These are phyloP conservation scores for Colletotrichum tabaci DNA, from an alignment of 2,329 filamentous ascomycete species.

Conservation along the genomic window DNA sequence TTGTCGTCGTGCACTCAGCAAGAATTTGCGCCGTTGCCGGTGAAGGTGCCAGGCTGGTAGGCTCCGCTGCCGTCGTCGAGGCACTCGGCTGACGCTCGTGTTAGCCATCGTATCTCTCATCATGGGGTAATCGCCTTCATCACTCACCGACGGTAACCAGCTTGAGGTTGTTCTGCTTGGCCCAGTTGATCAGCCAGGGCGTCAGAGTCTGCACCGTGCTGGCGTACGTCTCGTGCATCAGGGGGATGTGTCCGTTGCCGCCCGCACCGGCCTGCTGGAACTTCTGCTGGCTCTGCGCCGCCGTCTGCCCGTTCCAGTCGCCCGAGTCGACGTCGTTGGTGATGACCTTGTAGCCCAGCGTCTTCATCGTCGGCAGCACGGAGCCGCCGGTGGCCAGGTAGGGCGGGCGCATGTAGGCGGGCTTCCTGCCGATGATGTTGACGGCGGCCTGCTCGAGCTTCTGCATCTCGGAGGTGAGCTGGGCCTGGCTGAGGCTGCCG, in stretches of 20 bases:
- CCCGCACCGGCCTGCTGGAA: slow-evolving; percentile 62
- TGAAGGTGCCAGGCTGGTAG: slow-evolving; percentile 59
- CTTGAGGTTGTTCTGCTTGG: slow-evolving; percentile 61
- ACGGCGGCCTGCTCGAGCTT: slow-evolving; percentile 65
- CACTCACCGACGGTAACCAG: slow-evolving; percentile 66
- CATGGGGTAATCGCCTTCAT: background rate
- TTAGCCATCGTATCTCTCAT: background rate
- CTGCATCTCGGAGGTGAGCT: slow-evolving; percentile 64
- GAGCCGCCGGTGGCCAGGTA: slow-evolving; percentile 64
- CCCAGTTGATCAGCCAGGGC: slow-evolving; percentile 66
- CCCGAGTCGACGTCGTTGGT: slow-evolving; percentile 74
- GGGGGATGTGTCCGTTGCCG: slow-evolving; percentile 67
- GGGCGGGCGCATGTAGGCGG: slow-evolving; percentile 65
- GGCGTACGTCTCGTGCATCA: slow-evolving; percentile 70
- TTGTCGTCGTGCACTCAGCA: background rate
- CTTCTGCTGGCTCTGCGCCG: slow-evolving; percentile 66
- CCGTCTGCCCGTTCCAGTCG: slow-evolving; percentile 70
- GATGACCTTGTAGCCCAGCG: slow-evolving; percentile 71
- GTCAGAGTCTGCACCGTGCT: slow-evolving; percentile 64
- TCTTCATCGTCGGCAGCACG: slow-evolving; percentile 58
- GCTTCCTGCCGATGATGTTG: slow-evolving; percentile 64
- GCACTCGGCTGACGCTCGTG: slow-evolving; percentile 55
- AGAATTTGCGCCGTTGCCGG: slow-evolving; percentile 46
- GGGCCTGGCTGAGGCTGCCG: slow-evolving; percentile 54
- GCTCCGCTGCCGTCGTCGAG: slow-evolving; percentile 57